Conservation (phyloP, 257 asterid genomes). For the Petunia axillaris region DNA sequence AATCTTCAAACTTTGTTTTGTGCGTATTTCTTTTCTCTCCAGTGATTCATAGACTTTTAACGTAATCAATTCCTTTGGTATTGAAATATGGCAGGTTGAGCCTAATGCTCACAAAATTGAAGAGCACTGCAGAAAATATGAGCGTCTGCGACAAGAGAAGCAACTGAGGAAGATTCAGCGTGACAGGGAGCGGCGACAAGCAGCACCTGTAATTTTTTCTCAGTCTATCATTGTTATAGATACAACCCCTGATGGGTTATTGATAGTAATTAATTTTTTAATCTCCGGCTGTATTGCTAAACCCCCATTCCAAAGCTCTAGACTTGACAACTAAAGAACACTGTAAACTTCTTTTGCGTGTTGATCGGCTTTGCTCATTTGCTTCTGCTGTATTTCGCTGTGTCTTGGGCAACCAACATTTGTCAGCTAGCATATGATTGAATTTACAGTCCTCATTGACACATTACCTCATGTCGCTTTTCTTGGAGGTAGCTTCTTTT, state of each 20-base stretch:
- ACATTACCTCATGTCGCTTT: not conserved
- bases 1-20: constrained; percentile 14
- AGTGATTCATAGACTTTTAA: not conserved
- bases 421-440: constrained; percentile 11
- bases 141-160: constrained; percentile 59
- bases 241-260: not conserved
- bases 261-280: not conserved
- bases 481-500: not conserved
- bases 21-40: not conserved
- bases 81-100: constrained; percentile 58
- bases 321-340: not conserved
- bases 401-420: not conserved
- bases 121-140: constrained; percentile 74
- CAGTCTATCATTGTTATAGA: not conserved
- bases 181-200: constrained; percentile 44
- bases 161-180: constrained; percentile 49
- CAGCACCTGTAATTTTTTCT: constrained; percentile 28
- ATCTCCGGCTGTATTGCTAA: constrained; percentile 5
- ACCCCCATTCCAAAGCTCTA: constrained; percentile 14
- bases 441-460: constrained; percentile 3
- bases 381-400: not conserved
- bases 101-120: constrained; percentile 67
- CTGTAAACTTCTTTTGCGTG: not conserved
- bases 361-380: not conserved
- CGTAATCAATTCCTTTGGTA: not conserved